Evolutionary conservation across 2,329 filamentous ascomycete species (phyloP).

Genomic region (Exserohilum turcica): DNA sequence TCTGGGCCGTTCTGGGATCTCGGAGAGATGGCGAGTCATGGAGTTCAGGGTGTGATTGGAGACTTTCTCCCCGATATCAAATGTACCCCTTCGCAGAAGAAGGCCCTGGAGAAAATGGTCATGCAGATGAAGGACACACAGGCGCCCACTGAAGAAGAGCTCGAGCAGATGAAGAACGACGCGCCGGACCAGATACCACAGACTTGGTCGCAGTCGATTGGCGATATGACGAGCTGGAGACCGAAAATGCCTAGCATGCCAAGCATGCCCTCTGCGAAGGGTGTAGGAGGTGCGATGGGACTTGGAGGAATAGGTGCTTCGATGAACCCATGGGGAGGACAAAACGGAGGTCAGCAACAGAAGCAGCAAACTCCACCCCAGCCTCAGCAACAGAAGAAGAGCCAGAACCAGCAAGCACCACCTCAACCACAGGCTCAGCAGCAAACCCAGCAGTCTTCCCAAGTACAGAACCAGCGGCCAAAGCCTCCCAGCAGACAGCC

Average conservation of each 20-base stretch:
- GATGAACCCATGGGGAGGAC: constrained; percentile 15
- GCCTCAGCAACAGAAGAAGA: constrained; percentile 4
- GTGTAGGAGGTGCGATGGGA: constrained; percentile 30
- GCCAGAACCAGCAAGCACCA: neutral
- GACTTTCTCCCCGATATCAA: constrained; percentile 45
- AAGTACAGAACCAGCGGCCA: constrained; percentile 1
- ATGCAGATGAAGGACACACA: constrained; percentile 44
- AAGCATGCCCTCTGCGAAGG: constrained; percentile 33
- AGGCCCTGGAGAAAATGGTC: constrained; percentile 46
- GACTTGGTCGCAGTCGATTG: constrained; percentile 39
- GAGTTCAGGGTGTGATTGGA: constrained; percentile 40
- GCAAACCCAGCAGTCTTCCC: constrained; percentile 8
- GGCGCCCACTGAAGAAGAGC: constrained; percentile 38
- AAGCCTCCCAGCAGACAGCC: constrained; percentile 10
- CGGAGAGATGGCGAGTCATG: constrained; percentile 45
- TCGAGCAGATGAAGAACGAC: constrained; percentile 44
- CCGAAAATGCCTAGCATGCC: constrained; percentile 37
- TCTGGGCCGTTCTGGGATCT: constrained; percentile 44
- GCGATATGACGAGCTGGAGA: constrained; percentile 43
- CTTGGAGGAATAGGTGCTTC: constrained; percentile 18
- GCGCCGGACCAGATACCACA: constrained; percentile 41
- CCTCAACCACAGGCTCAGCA: constrained; percentile 1
- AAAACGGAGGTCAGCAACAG: constrained; percentile 11
- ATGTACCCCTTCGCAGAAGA: constrained; percentile 42
- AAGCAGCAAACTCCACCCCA: neutral